Evolutionary conservation across 2,329 filamentous ascomycete genomes (phyloP).

Genomic region (Graphiopsis chlorocephala): DNA sequence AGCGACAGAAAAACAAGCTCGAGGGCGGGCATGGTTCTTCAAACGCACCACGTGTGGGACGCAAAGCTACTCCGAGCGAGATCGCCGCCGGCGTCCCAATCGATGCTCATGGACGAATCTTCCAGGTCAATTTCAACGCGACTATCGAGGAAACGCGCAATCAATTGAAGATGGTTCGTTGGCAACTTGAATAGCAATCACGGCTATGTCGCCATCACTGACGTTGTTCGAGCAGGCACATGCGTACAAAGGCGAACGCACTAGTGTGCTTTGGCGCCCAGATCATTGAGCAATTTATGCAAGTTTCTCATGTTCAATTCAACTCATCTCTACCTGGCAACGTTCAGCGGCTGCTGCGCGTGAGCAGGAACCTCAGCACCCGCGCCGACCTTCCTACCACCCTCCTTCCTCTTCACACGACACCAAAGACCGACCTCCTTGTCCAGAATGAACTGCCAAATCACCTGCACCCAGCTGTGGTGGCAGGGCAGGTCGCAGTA

Average conservation of each 20-base stretch:
- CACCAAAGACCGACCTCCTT: slow-evolving; percentile 85
- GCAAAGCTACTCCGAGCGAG: not conserved
- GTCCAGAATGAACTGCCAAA: slow-evolving; percentile 95
- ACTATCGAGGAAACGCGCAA: not conserved
- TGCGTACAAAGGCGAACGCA: not conserved
- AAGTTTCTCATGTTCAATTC: not conserved
- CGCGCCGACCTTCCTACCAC: slow-evolving; percentile 59
- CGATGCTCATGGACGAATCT: not conserved
- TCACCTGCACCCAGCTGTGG: slow-evolving; percentile 85
- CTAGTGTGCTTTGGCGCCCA: not conserved
- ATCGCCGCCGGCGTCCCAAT: not conserved
- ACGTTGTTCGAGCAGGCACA: not conserved
- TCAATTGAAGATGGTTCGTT: not conserved
- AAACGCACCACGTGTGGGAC: not conserved
- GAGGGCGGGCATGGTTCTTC: not conserved
- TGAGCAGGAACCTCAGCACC: slow-evolving; percentile 9
- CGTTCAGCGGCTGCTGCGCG: slow-evolving; percentile 11
- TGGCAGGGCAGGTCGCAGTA: slow-evolving; percentile 85
- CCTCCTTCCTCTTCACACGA: slow-evolving; percentile 86
- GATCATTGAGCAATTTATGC: not conserved
- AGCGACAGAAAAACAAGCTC: not conserved
- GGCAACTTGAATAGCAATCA: not conserved
- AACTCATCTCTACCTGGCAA: not conserved
- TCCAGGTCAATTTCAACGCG: not conserved
- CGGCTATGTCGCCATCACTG: not conserved